These are phyloP conservation scores for Solanum sitiens DNA, from an alignment of 257 asterid species.

Conservation along the genomic window DNA sequence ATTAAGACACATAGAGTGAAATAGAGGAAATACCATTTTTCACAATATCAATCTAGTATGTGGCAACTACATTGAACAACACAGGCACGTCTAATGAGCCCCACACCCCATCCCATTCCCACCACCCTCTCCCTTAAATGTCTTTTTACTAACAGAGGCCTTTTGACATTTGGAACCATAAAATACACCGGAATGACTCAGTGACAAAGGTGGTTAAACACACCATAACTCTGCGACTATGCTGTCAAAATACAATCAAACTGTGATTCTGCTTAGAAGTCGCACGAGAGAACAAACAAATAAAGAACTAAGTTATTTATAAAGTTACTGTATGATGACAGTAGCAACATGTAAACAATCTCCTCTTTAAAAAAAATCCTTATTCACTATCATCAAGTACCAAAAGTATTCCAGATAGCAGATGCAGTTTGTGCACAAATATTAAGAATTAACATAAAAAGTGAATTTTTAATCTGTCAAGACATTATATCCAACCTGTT, in stretches of 20 bases:
- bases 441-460: neutral
- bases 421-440: neutral
- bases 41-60: neutral
- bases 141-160: neutral
- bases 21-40: neutral
- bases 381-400: neutral
- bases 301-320: neutral
- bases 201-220: neutral
- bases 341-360: neutral
- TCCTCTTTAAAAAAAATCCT: neutral
- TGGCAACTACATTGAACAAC: neutral
- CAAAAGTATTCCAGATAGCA: neutral
- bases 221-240: neutral
- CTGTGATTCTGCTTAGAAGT: neutral
- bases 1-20: neutral
- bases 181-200: neutral
- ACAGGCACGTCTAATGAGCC: neutral
- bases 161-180: neutral
- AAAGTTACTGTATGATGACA: neutral
- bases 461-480: neutral
- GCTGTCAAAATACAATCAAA: neutral
- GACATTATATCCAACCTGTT: conserved; percentile 35
- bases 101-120: neutral
- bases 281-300: neutral
- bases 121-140: neutral